Base-by-base conservation (phyloP, 305 asterid genomes). In the Fraxinus platypoda region DNA sequence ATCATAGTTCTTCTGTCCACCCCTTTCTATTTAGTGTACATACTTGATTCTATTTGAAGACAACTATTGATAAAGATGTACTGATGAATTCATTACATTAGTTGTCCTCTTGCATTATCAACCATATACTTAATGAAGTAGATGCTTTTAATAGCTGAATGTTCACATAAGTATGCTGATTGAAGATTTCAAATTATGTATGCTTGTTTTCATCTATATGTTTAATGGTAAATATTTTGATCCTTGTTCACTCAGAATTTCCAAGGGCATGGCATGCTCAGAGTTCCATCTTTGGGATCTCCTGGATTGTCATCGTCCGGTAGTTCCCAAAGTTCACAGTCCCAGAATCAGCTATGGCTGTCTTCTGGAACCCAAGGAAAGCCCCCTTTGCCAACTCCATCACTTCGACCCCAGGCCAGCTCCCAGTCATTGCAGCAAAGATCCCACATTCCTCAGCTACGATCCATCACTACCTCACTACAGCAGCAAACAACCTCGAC, bases 261-360 rank as follows among this genome's bases (percentile, higher is more conserved):
- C 87, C 98, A 91, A 87, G 95, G 95, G 76, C 97, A 91, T 66
- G 85, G 97, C 34, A 90, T 94, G 89, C 86, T 92, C 37, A 93
- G 98, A 89, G 92, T 81, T 79, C 85, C 94, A 81, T 82, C 97
- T 3, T 75, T 88, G 79, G 95, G 92, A 72, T 86, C 93, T 77
- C 85, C 98, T n/a, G 90, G 84, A 4, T 84, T 93, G 46, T 91
- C 92, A n/a, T 88, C 92, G 9, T 88, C 95, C 78, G 83, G 84
- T 83, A 84, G 81, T 85, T 84, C 91, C 68, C 98, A 91, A 82
- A 85, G 86, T 84, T 59, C 88, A 23, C 93, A 82, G 82, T 12
- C 87, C 84, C 98, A 88, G 81, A 94, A 88, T 82, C 98, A 94
- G 82, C 98, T 97, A 30, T 94, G 99, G 99, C 79, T 93, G 76